A percentile compares a stretch with the other conserved stretches of the same genome.
Evolutionary conservation across 805 yeast genomes (phyloP).

Genomic region (Yamadazyma ubonensis): DNA sequence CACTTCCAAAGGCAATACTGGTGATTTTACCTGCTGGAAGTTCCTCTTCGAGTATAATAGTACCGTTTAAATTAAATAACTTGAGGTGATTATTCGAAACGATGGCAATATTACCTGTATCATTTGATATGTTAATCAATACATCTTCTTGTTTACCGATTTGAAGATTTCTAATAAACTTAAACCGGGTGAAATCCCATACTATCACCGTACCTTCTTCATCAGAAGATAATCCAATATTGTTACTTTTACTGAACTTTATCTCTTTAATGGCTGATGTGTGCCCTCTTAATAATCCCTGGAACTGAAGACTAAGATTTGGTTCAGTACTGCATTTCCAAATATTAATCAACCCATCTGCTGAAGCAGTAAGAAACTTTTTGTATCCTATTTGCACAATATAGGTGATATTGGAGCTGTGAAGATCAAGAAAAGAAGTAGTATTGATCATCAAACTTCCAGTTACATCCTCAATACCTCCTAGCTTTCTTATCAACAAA

Average conservation of each 20-base stretch:
- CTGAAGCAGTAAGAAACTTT: constrained; percentile 48
- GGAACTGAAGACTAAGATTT: constrained; percentile 35
- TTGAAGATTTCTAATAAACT: constrained; percentile 43
- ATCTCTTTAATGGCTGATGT: constrained; percentile 45
- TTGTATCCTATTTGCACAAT: constrained; percentile 42
- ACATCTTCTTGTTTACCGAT: constrained; percentile 17
- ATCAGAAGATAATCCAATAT: constrained; percentile 56
- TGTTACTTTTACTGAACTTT: constrained; percentile 50
- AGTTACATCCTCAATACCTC: constrained; percentile 19
- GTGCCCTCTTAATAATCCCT: constrained; percentile 59
- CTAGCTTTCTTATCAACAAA: constrained; percentile 32
- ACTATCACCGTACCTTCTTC: constrained; percentile 50
- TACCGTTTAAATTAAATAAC: constrained; percentile 57
- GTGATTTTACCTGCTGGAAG: constrained; percentile 19
- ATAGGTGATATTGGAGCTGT: constrained; percentile 37
- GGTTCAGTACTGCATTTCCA: constrained; percentile 48
- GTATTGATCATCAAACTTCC: constrained; percentile 43
- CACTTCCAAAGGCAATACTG: constrained; percentile 29
- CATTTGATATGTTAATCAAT: constrained; percentile 49
- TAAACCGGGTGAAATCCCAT: constrained; percentile 63
- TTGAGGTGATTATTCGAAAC: constrained; percentile 22
- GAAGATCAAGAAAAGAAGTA: constrained; percentile 43
- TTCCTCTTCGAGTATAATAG: constrained; percentile 27
- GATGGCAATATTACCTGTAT: constrained; percentile 52
- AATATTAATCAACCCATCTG: constrained; percentile 59